Evolutionary conservation across 768 basidiomycete species (phyloP).

Genomic region (Coprinellus aureogranulatus): DNA sequence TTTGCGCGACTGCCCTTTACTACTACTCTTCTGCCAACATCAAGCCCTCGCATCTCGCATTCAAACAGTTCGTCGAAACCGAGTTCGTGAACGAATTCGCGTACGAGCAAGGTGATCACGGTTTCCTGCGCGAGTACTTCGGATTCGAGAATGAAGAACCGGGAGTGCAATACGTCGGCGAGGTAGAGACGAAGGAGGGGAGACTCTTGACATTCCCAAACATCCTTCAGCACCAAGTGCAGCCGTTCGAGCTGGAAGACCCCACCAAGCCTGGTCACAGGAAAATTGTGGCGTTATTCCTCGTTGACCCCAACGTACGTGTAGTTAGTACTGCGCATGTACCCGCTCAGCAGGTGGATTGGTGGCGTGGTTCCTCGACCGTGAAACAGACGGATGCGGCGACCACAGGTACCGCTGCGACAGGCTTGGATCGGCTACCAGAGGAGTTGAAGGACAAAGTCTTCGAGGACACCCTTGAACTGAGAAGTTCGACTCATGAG

Average conservation of each 20-base stretch:
- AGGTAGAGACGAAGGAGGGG: too few relatives aligned
- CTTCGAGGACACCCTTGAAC: too few relatives aligned
- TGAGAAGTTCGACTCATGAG: too few relatives aligned
- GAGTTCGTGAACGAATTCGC: slow-evolving; percentile 1
- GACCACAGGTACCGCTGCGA: neutral
- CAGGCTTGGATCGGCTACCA: slow-evolving; percentile 16
- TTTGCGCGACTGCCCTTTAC: slow-evolving; percentile 24
- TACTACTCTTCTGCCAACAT: slow-evolving; percentile 33
- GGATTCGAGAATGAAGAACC: too few relatives aligned
- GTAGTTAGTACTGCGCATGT: slow-evolving; percentile 25
- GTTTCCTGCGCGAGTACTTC: too few relatives aligned
- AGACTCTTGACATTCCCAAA: slow-evolving; percentile 35
- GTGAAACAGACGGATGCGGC: slow-evolving; percentile 6
- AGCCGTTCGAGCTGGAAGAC: slow-evolving; percentile 35
- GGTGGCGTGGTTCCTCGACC: slow-evolving; percentile 16
- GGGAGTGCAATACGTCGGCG: too few relatives aligned
- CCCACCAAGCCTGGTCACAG: slow-evolving; percentile 35
- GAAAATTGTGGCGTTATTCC: slow-evolving; percentile 39
- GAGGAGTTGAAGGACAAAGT: slow-evolving; percentile 22
- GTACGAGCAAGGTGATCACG: slow-evolving; percentile 20
- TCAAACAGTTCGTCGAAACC: slow-evolving; percentile 6
- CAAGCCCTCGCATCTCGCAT: slow-evolving; percentile 18
- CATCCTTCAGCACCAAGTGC: slow-evolving; percentile 35
- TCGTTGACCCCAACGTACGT: slow-evolving; percentile 30
- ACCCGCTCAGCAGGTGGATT: slow-evolving; percentile 26